Percentiles rank a stretch among this genome's conserved stretches.
These are phyloP conservation scores for Staphylotrichum longicolle DNA, from an alignment of 495 filamentous ascomycete species.

Conservation along the genomic window DNA sequence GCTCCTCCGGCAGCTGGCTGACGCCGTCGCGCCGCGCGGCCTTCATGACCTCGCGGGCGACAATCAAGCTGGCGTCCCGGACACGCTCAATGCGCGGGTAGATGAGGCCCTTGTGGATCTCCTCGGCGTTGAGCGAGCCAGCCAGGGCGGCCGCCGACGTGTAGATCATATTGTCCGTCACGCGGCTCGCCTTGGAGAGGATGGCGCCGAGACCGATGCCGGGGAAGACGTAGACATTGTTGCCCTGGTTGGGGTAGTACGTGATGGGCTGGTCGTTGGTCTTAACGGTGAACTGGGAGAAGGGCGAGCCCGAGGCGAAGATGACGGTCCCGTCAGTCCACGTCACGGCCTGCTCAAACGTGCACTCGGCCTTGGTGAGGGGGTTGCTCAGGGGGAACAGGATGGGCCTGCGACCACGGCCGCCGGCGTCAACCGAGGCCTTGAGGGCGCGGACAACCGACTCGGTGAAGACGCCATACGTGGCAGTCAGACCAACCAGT, in stretches of 20 bases:
- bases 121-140: conserved; percentile 71
- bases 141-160: conserved; percentile 81
- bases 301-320: conserved; percentile 94
- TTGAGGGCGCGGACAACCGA: conserved; percentile 80
- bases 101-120: conserved; percentile 76
- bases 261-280: conserved; percentile 61
- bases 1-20: conserved; percentile 58
- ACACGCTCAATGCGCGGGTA: conserved; percentile 95
- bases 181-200: conserved; percentile 78
- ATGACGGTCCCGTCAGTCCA: conserved; percentile 87
- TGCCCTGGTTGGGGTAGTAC: conserved; percentile 86
- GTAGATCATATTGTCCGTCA: conserved; percentile 96
- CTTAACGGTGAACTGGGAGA: conserved; percentile 67
- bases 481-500: conserved; percentile 90
- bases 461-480: conserved; percentile 90
- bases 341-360: conserved; percentile 83
- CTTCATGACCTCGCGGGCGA: conserved; percentile 90
- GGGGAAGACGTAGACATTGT: conserved; percentile 94
- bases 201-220: conserved; percentile 95
- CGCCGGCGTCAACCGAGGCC: conserved; percentile 58
- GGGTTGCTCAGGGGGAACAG: conserved; percentile 96
- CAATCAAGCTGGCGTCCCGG: conserved; percentile 80
- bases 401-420: conserved; percentile 77
- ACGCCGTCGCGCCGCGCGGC: conserved; percentile 65
- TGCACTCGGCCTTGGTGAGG: conserved; percentile 93